phyloP scores from a whole-genome alignment of 129 eudicot genomes.

The Tagetes patula region DNA sequence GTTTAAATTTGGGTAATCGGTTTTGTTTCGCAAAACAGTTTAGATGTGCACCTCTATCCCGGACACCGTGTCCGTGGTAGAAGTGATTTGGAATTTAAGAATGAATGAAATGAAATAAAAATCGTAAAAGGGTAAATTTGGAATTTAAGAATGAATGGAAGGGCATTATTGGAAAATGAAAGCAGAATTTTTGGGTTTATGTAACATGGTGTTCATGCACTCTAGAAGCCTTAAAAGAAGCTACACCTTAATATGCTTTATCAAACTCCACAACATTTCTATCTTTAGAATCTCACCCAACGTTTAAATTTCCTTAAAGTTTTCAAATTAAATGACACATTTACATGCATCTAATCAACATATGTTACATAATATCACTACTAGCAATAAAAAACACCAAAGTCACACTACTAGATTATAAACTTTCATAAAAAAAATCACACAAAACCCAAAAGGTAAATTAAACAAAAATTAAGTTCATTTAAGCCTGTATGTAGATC shows the following conservation, averaged over 20 bases:
- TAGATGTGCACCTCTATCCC: too few relatives aligned
- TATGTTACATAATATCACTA: too few relatives aligned
- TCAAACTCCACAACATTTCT: constrained; percentile 57
- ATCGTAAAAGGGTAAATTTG: constrained; percentile 12
- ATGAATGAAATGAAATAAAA: neutral
- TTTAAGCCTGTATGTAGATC: too few relatives aligned
- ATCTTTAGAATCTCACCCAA: constrained; percentile 38
- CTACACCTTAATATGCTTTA: constrained; percentile 46
- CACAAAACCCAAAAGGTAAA: too few relatives aligned
- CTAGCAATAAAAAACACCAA: neutral
- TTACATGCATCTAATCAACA: neutral
- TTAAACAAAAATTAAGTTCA: too few relatives aligned
- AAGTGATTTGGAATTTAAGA: too few relatives aligned
- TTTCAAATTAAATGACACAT: constrained; percentile 13
- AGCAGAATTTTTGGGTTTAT: constrained; percentile 60
- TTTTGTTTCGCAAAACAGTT: too few relatives aligned
- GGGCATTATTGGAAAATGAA: constrained; percentile 47
- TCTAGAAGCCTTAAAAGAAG: constrained; percentile 76
- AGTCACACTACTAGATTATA: neutral
- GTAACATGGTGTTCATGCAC: constrained; percentile 49
- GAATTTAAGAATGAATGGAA: constrained; percentile 32
- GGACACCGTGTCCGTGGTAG: too few relatives aligned
- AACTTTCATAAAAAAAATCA: too few relatives aligned
- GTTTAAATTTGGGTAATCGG: too few relatives aligned
- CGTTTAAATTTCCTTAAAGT: neutral